These are phyloP conservation scores for Backusella australiensis DNA, from an alignment of 192 early-diverging fungal genomes.

Conservation along the genomic window DNA sequence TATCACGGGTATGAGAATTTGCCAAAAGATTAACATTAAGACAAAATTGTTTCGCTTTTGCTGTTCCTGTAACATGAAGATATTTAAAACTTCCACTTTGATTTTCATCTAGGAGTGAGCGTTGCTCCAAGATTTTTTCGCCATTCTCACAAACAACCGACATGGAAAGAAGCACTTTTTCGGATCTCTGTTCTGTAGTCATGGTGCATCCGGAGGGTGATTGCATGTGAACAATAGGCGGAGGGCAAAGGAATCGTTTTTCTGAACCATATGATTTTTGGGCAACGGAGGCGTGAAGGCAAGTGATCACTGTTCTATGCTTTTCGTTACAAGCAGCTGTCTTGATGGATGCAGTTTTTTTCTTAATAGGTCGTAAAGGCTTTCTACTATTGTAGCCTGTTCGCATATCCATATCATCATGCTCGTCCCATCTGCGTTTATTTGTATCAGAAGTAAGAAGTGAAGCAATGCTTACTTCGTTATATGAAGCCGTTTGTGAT, in stretches of 20 bases:
- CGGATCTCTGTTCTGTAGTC: conserved; percentile 16
- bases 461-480: conserved; percentile 39
- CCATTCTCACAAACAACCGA: conserved; percentile 51
- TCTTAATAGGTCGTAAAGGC: background rate
- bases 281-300: conserved; percentile 78
- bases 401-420: background rate
- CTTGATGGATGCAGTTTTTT: background rate
- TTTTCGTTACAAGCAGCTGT: conserved; percentile 1
- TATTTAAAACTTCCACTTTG: conserved; percentile 67
- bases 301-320: conserved; percentile 73
- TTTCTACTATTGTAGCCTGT: background rate
- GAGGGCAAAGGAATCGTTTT: conserved; percentile 81
- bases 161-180: conserved; percentile 54
- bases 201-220: conserved; percentile 19
- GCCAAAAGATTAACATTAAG: conserved; percentile 56
- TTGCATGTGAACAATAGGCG: conserved; percentile 68
- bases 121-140: conserved; percentile 27
- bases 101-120: conserved; percentile 51
- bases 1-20: background rate
- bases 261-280: conserved; percentile 95
- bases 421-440: background rate
- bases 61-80: conserved; percentile 76
- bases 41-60: conserved; percentile 76
- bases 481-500: background rate
- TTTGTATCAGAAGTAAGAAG: conserved; percentile 1